Evolutionary conservation across 441 rosid species (phyloP).

Genomic region (Melastoma candidum): DNA sequence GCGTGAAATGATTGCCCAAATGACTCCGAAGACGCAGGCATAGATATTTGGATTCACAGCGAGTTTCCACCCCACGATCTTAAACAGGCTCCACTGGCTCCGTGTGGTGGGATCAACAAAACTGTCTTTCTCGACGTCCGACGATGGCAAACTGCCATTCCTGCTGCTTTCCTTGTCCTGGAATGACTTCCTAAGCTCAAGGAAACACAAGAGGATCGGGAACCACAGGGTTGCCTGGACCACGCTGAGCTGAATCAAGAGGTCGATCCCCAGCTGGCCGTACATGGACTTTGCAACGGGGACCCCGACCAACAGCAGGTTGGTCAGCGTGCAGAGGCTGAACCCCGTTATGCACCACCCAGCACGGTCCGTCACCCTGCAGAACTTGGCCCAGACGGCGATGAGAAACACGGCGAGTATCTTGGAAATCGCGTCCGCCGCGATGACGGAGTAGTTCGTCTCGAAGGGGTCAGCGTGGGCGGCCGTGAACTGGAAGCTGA

Average conservation of each 20-base stretch:
- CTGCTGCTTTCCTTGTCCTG: neutral
- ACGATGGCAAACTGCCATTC: neutral
- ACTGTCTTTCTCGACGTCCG: neutral
- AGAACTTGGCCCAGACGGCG: conserved; percentile 4
- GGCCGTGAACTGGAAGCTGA: conserved; percentile 14
- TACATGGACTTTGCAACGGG: conserved; percentile 11
- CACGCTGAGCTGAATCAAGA: conserved; percentile 8
- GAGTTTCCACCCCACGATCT: neutral
- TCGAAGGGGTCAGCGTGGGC: conserved; percentile 1
- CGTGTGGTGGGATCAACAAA: neutral
- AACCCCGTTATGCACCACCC: conserved; percentile 12
- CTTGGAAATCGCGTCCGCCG: conserved; percentile 10
- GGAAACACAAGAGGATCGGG: conserved; percentile 8
- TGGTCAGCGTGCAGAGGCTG: conserved; percentile 2
- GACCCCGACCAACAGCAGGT: conserved; percentile 4
- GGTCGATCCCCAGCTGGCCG: conserved; percentile 11
- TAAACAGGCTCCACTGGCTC: conserved; percentile 2
- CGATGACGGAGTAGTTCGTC: conserved; percentile 8
- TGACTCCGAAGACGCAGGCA: conserved; percentile 7
- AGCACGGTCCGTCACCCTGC: neutral
- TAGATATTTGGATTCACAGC: conserved; percentile 8
- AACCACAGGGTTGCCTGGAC: conserved; percentile 9
- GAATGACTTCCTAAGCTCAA: conserved; percentile 10
- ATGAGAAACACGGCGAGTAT: neutral
- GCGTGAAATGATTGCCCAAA: conserved; percentile 8